Evolutionary conservation across 2,329 filamentous ascomycete species (phyloP), one percentile per base, ranked within the genome.

Genomic region (Alternaria postmessia): DNA sequence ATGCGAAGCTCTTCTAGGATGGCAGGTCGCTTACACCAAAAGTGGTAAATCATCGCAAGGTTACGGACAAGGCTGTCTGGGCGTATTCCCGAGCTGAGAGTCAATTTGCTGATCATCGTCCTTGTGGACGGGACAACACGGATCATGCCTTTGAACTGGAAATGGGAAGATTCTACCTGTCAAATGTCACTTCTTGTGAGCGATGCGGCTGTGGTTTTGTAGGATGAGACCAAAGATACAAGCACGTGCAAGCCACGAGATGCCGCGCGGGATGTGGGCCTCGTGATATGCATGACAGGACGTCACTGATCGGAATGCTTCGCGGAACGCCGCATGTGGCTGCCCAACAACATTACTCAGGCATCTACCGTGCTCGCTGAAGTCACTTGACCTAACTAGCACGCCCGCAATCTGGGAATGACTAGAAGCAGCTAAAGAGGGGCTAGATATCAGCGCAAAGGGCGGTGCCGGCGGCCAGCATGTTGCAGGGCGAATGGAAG

Each of bases 231-330:
- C 32, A 20, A 9, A 48, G 46, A 18, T 48, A 4, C 5, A 24
- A 22, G 30, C 46, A 48, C 30, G 46, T 48, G 30, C 32, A 49
- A 38, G 46, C 7, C 46, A 36, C 30, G 46, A 20, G 30, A 49
- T 36, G 5, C 2, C 18, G 36, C 46, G 46, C 52, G 32, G 32
- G 32, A 47, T 36, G 52, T 55, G 52, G 52, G 53, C 24, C 49
- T 52, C 43, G 44, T 41, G 53, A 38, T 38, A 55, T 49, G 46
- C 46, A 49, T 49, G 46, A 9, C 22, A 53, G 49, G 48, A 66
- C 64, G 64, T 67, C 66, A 68, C 48, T 22, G 49, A 26, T 63
- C 59, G 63, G 62, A 55, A 63, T 49, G 56, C 59, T 34, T 58
- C 49, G 64, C 64, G 58, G 64, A 52, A 59, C 46, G 62, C 51